Base-by-base conservation (phyloP, 768 basidiomycete genomes). In the Kwoniella mangroviensis region DNA sequence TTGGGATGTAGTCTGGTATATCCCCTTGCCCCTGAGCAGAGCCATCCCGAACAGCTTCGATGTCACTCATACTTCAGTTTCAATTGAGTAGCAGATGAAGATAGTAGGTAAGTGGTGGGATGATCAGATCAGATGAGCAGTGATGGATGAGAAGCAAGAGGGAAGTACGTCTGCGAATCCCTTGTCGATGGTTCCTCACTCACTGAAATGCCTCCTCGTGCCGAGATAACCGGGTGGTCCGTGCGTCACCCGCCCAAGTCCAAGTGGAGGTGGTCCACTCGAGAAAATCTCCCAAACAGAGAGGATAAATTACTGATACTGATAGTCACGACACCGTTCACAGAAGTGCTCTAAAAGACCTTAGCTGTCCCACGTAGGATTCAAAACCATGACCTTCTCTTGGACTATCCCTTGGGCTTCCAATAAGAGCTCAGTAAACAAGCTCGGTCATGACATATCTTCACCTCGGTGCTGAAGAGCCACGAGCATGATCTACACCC, bases 1-100 rank as follows among this genome's bases (percentile, higher is more conserved):
- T 68, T 6, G 60, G 60, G 19, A 11, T 24, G 53, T 68, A 68
- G 9, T 51, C 28, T 7, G 67, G 67, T n/a, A 59, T 66, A 34
- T 4, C 34, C 34, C 9, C n/a, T 55, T 55, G 21, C 54, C 54
- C n/a, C 24, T 55, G 54, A n/a, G 12, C 34, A 4, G 3, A 4
- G 34, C 9, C 6, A 34, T 4, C 3, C 4, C 34, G 34, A 55
- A 12, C 3, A 24, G 54, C 54, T 55, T 55, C 54, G 7, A 55
- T 19, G 54, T 55, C 54, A 24, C 54, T 55, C 54, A 55, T 55
- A 11, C 34, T 34, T 34, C 34, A 34, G 34, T 34, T 7, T 7
- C 34, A 34, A 7, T 34, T 34, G 3, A 19, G 45, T 49, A 49
- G 45, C 45, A 49, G 45, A 49, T 13, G 45, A 49, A 1, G 45